Evolutionary conservation across 208 protist species (phyloP), one percentile per base, ranked within the genome.

Genomic region (Crithidia sp.): DNA sequence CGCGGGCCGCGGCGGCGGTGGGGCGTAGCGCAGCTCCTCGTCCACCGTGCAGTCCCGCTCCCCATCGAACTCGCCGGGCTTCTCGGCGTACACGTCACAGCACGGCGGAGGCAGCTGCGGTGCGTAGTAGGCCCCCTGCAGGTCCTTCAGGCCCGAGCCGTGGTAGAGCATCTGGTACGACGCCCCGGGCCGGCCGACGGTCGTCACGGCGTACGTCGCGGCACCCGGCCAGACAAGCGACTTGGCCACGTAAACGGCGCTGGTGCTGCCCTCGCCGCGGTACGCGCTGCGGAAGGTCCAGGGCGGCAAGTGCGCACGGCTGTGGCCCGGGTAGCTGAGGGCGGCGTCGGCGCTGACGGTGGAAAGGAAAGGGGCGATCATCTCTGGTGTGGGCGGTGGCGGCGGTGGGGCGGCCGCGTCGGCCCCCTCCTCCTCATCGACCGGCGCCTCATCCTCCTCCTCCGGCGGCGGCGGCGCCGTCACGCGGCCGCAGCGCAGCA

Each of bases 221-320:
- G 95, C 92, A 54, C 95, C 95, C 47, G 95, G 95, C 95, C 95
- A 98, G 36, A 77, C 78, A 16, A 89, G 62, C 12, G 91, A 95
- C 47, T 90, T 86, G 13, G 92, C 92, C 66, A 94, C 74, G 69
- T 94, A 97, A 43, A 85, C 86, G 43, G 82, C 71, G 16, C 61
- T 82, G 10, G 78, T 76, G 79, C 84, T 90, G 70, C 87, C 90
- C 73, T 95, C 90, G 58, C 88, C 85, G 62, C 86, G 83, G 70
- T 89, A 93, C 36, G 82, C 93, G 74, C 91, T 91, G 69, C 92
- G 89, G 70, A 98, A 94, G 45, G 81, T 91, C 95, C 95, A 98
- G 45, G 91, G 82, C 28, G 84, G 79, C 55, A 97, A 75, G 65
- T 85, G 78, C 52, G 77, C 68, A 74, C 88, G 88, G 77, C 86